phyloP scores from a whole-genome alignment of 805 yeast species.

The Middelhovenomyces tepae region DNA sequence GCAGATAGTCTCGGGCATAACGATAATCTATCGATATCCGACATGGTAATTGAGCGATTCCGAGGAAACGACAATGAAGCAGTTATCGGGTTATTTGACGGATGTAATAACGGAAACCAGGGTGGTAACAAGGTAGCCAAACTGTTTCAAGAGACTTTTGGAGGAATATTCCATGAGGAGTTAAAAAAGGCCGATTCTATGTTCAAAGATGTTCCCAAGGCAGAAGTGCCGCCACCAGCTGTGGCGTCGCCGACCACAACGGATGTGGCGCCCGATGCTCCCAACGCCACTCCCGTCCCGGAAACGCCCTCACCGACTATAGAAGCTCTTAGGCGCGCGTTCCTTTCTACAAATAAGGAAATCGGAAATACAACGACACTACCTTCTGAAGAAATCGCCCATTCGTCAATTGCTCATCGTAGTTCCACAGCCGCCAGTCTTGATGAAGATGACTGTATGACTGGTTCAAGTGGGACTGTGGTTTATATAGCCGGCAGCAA shows the following conservation, averaged over 20 bases:
- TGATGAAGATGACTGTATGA: constrained; percentile 55
- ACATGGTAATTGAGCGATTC: constrained; percentile 78
- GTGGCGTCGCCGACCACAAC: too few relatives aligned
- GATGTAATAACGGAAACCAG: constrained; percentile 40
- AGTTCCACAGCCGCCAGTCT: constrained; percentile 46
- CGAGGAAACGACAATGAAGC: constrained; percentile 78
- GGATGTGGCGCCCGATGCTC: too few relatives aligned
- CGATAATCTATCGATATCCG: constrained; percentile 58
- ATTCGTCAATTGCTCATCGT: constrained; percentile 41
- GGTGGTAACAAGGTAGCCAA: constrained; percentile 45
- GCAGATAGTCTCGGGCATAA: constrained; percentile 75
- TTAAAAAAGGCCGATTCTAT: constrained; percentile 50
- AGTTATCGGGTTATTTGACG: constrained; percentile 78
- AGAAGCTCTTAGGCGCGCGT: constrained; percentile 71
- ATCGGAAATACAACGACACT: constrained; percentile 43
- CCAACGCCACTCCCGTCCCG: too few relatives aligned
- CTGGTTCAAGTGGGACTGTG: constrained; percentile 82
- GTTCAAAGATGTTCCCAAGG: constrained; percentile 1
- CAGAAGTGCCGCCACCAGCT: too few relatives aligned
- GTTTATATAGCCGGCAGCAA: constrained; percentile 64
- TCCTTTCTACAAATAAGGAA: constrained; percentile 71
- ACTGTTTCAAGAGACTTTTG: constrained; percentile 64
- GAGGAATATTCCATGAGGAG: constrained; percentile 59
- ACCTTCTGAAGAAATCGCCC: constrained; percentile 23
- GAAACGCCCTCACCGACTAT: neutral